phyloP scores from a whole-genome alignment of 2,329 filamentous ascomycete species.

The Trichoderma sp. region DNA sequence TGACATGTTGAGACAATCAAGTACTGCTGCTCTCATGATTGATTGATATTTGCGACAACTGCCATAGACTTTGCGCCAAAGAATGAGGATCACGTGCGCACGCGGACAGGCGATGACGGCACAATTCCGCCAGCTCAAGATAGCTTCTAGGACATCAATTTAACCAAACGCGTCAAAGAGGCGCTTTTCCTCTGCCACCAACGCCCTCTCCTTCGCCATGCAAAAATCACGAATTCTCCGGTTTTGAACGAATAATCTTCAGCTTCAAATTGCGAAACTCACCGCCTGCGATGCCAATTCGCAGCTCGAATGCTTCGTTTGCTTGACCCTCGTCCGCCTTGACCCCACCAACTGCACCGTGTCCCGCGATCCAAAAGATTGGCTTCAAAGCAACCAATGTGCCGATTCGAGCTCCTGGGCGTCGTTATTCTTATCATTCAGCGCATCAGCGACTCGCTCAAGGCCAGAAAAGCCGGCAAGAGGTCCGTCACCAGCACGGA shows the following conservation, averaged over 20 bases:
- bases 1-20: neutral
- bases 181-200: neutral
- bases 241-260: neutral
- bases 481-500: slow-evolving; percentile 23
- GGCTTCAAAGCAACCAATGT: slow-evolving; percentile 42
- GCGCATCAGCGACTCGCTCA: slow-evolving; percentile 44
- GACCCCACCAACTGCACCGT: slow-evolving; percentile 1
- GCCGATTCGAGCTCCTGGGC: slow-evolving; percentile 56
- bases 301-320: neutral
- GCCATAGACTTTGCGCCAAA: neutral
- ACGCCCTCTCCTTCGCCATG: neutral
- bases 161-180: slow-evolving; percentile 5
- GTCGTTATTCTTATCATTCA: slow-evolving; percentile 50
- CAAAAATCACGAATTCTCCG: neutral
- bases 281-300: neutral
- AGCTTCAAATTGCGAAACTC: neutral
- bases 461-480: slow-evolving; percentile 36
- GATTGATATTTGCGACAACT: neutral
- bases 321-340: neutral
- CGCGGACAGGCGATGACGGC: slow-evolving; percentile 15
- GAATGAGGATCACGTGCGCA: slow-evolving; percentile 9
- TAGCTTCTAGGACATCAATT: neutral
- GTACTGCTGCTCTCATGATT: neutral
- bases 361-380: neutral
- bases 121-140: neutral